Percentiles rank a stretch among this genome's conserved stretches.
These are phyloP conservation scores for Botrytis galanthina DNA, from an alignment of 2,329 filamentous ascomycete genomes.

Conservation along the genomic window DNA sequence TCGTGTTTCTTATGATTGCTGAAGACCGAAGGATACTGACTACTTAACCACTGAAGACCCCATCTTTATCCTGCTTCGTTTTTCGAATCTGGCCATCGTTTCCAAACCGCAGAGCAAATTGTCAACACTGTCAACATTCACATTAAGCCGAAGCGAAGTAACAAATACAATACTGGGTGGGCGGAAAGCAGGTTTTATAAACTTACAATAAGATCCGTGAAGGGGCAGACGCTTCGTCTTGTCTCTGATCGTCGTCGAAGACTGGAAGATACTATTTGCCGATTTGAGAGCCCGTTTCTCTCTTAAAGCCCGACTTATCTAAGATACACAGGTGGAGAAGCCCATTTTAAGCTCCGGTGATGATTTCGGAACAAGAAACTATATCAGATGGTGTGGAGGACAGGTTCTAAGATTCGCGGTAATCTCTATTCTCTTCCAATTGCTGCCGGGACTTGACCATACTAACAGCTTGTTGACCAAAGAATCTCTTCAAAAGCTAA, in stretches of 20 bases:
- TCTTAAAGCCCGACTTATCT: background rate
- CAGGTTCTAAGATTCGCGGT: background rate
- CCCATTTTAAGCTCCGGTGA: background rate
- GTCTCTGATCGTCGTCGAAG: background rate
- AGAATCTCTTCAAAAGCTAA: background rate
- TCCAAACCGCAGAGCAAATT: background rate
- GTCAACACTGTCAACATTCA: background rate
- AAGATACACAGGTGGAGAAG: background rate
- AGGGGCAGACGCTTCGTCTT: background rate
- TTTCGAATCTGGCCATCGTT: background rate
- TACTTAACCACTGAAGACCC: background rate
- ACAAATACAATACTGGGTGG: background rate
- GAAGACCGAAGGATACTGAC: background rate
- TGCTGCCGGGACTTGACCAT: background rate
- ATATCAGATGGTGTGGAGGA: background rate
- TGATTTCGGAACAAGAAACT: rapidly evolving
- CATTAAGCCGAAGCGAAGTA: background rate
- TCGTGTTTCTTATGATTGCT: background rate
- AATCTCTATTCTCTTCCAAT: background rate
- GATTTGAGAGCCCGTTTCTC: background rate
- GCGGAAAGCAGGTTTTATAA: background rate
- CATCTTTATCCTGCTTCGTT: background rate
- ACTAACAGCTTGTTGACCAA: background rate
- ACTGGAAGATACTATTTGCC: background rate
- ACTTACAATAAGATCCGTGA: background rate